Evolutionary conservation across 164 flowering plant genomes (phyloP).

Genomic region (Magnolia changhungtana): DNA sequence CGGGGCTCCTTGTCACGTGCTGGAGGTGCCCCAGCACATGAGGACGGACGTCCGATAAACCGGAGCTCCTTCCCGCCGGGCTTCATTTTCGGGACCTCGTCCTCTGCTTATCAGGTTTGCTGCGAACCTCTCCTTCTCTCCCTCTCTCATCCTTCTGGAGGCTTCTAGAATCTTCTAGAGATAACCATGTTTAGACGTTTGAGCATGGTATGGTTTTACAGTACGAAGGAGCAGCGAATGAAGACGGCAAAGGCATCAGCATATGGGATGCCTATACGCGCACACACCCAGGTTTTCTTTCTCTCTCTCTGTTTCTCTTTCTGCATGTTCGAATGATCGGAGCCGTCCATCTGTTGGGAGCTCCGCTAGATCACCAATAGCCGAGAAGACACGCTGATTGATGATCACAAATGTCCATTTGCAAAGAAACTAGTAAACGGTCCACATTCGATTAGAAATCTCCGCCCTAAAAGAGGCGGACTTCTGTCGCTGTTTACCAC

Average conservation of each 20-base stretch:
- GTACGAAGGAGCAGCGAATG: constrained; percentile 46
- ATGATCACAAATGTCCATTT: no score
- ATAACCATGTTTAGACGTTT: neutral
- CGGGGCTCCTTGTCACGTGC: no score
- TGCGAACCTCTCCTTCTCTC: neutral
- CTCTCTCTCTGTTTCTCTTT: neutral
- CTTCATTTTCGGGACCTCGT: constrained; percentile 4
- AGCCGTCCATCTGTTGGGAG: no score
- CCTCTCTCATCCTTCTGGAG: neutral
- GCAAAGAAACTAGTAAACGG: no score
- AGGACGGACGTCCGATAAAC: neutral
- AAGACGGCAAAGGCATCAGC: constrained; percentile 42
- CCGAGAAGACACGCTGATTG: no score
- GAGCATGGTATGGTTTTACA: constrained; percentile 9
- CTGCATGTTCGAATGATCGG: neutral
- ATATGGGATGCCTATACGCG: constrained; percentile 50
- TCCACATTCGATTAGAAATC: no score
- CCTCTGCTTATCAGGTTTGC: constrained; percentile 7
- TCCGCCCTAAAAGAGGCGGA: no score
- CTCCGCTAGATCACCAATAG: no score
- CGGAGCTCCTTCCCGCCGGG: constrained; percentile 6
- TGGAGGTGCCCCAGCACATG: no score
- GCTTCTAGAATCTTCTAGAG: neutral
- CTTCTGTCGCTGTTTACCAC: no score
- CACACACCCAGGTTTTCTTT: constrained; percentile 23